These are phyloP conservation scores for Paspalum notatum DNA, from an alignment of 176 grass and related monocot species.

Conservation along the genomic window DNA sequence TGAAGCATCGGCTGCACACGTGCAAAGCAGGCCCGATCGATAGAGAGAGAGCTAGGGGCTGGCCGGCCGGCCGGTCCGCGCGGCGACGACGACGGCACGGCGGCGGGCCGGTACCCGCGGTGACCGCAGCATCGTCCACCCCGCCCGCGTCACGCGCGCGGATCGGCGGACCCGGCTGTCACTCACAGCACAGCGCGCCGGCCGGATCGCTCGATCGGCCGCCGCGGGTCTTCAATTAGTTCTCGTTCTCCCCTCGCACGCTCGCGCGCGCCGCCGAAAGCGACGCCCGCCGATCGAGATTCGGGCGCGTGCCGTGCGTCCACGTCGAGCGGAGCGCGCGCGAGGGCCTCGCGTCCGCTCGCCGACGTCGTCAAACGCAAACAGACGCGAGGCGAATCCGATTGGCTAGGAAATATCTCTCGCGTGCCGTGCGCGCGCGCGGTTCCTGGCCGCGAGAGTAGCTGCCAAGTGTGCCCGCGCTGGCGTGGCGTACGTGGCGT, in stretches of 20 bases:
- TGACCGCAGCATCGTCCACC: constrained; percentile 13
- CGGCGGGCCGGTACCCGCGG: neutral
- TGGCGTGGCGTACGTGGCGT: neutral
- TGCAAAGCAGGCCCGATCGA: no score
- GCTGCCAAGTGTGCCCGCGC: neutral
- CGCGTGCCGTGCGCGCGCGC: neutral
- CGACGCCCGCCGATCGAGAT: neutral
- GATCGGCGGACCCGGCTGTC: neutral
- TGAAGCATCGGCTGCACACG: constrained; percentile 57
- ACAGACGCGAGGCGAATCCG: constrained; percentile 16
- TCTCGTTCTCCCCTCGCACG: neutral
- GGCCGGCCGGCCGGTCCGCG: constrained; percentile 14
- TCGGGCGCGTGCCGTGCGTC: no score
- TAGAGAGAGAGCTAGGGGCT: neutral
- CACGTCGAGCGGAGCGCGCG: no score
- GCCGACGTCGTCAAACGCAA: no score
- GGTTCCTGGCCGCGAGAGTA: neutral
- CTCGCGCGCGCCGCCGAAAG: constrained; percentile 3
- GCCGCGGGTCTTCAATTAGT: no score
- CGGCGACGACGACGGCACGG: constrained; percentile 39
- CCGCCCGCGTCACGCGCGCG: neutral
- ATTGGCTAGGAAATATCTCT: constrained; percentile 29
- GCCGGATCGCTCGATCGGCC: neutral
- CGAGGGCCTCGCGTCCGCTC: no score
- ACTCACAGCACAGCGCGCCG: neutral